Conservation (phyloP, 192 early-diverging fungal genomes). For the Paraglomus occultum region DNA sequence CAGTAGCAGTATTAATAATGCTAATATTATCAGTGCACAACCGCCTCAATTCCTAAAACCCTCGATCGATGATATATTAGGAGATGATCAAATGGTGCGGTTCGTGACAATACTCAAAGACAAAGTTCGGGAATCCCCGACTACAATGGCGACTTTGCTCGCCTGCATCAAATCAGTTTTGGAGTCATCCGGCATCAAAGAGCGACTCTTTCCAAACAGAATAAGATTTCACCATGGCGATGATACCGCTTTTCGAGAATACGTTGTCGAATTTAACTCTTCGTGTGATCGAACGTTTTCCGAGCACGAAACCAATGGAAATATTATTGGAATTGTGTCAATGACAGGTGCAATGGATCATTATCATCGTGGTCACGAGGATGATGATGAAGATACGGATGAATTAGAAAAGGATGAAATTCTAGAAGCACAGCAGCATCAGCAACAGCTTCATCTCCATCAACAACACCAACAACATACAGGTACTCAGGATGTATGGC, state of each 20-base stretch:
- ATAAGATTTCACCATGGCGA: conserved; percentile 20
- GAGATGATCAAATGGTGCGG: conserved; percentile 9
- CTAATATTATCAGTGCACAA: neutral
- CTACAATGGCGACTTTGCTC: conserved; percentile 21
- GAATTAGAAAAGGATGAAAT: conserved; percentile 30
- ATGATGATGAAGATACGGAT: conserved; percentile 27
- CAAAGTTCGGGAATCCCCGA: conserved; percentile 25
- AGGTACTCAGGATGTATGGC: neutral
- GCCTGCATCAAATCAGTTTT: conserved; percentile 15
- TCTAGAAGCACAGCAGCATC: conserved; percentile 10
- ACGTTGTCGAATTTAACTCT: conserved; percentile 24
- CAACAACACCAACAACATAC: neutral
- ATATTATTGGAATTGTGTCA: neutral
- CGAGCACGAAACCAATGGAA: neutral
- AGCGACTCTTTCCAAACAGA: conserved; percentile 12
- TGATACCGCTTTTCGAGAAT: conserved; percentile 4
- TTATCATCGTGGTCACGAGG: neutral
- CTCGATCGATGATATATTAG: conserved; percentile 25
- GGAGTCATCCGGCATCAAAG: conserved; percentile 19
- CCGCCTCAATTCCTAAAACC: conserved; percentile 22
- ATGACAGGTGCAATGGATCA: neutral
- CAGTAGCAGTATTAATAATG: neutral
- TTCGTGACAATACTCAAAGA: conserved; percentile 17
- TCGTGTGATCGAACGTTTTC: neutral
- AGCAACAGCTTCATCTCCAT: neutral